These are phyloP conservation scores for Boehmeria nivea DNA, from an alignment of 306 rosid species.

Conservation along the genomic window DNA sequence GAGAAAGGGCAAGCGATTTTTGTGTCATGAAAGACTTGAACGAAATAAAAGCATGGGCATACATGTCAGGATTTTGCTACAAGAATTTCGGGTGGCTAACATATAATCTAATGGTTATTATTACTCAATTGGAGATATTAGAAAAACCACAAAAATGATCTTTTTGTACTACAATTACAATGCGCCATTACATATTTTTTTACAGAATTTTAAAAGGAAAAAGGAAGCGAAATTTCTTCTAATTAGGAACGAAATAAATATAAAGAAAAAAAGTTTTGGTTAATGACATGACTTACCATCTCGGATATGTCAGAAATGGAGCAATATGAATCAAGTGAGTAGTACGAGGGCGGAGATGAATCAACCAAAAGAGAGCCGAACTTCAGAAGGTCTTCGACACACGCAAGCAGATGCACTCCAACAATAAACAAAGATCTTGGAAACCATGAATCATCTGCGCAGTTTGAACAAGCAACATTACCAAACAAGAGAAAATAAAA, in stretches of 20 bases:
- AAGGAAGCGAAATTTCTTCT: not conserved
- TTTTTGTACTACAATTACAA: too few relatives aligned
- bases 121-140: too few relatives aligned
- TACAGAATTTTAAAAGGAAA: not conserved
- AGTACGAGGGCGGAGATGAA: slow-evolving; percentile 47
- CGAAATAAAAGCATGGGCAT: too few relatives aligned
- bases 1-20: too few relatives aligned
- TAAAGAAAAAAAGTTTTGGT: not conserved
- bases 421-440: slow-evolving; percentile 74
- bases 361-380: slow-evolving; percentile 52
- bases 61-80: too few relatives aligned
- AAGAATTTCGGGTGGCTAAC: too few relatives aligned
- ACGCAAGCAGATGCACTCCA: slow-evolving; percentile 58
- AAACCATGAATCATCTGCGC: slow-evolving; percentile 60
- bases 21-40: too few relatives aligned
- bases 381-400: slow-evolving; percentile 63
- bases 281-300: slow-evolving; percentile 42
- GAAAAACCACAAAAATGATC: too few relatives aligned
- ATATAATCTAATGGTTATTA: too few relatives aligned
- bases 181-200: too few relatives aligned
- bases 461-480: slow-evolving; percentile 10
- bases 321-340: slow-evolving; percentile 65
- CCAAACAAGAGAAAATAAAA: not conserved
- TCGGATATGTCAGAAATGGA: slow-evolving; percentile 57
- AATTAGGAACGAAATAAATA: too few relatives aligned